Base-by-base conservation (phyloP, 2,329 filamentous ascomycete genomes). In the Dactylellina leptospora region DNA sequence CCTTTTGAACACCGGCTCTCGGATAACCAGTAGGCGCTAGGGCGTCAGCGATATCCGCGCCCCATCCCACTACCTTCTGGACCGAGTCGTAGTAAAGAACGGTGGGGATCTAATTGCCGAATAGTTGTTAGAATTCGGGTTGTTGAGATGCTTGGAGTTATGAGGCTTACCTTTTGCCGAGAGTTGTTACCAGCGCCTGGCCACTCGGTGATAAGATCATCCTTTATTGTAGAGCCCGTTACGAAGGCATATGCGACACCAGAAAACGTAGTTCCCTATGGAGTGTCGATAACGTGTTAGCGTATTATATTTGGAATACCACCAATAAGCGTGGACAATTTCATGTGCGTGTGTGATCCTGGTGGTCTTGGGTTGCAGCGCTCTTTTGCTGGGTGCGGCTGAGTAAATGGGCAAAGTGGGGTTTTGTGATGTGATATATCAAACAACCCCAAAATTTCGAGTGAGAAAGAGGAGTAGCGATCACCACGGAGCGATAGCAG, bases 81-180 rank as follows among this genome's bases (percentile, higher is more conserved):
- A 97, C 96, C 82, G 97, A 93, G 79, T 99, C 95, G 80, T 99
- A 99, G 84, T 99, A 99, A 73, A 99, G 86, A n/a, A 99, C 95
- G 11, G 95, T 97, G 13, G 95, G 95, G 77, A 99, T 97, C 95
- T 96, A 78, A 16, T 51, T n/a, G 18, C 36, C 13, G 36, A 40
- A 5, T 38, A 18, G 1, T 30, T n/a, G 33, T 55, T 55, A 55
- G 8, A 42, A 11, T 51, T 51, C 10, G 20, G 20, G 16, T 28
- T 16, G 13, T 45, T 25, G 11, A n/a, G 23, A 6, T 20, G 18
- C 3, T 22, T 2, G 33, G 3, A 22, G 18, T 13, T 6, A 22
- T 11, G 4, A 22, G 16, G 69, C 80, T 47, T 80, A 96, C 93
- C 89, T 99, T 99, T 82, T 99, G 95, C 83, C 97, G 97, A 54